phyloP scores from a whole-genome alignment of 345 rosid species.

The Gossypium stocksii region DNA sequence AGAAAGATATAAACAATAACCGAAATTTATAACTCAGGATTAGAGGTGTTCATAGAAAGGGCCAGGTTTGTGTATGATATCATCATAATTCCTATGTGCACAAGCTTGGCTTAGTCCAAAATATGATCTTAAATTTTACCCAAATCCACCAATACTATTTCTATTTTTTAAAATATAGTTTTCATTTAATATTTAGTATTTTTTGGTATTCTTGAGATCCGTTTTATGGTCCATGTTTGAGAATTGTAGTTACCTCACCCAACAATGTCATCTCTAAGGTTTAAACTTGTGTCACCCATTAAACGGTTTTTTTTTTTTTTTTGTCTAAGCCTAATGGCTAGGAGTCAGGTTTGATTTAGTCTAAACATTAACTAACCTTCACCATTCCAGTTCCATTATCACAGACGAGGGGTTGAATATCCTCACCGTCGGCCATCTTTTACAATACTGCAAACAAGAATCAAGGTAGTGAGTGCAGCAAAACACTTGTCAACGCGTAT shows the following conservation, averaged over 20 bases:
- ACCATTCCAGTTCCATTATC: conserved; percentile 27
- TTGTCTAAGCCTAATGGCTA: neutral
- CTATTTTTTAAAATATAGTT: no score
- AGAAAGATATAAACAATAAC: neutral
- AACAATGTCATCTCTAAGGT: no score
- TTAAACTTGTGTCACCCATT: no score
- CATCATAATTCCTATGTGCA: neutral
- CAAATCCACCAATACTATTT: neutral
- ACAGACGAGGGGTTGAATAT: conserved; percentile 24
- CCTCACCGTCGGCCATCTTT: conserved; percentile 24
- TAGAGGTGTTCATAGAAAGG: neutral
- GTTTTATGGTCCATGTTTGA: no score
- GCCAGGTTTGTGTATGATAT: neutral
- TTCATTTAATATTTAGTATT: neutral
- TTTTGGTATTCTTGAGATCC: neutral
- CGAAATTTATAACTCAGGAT: neutral
- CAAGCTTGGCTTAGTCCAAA: neutral
- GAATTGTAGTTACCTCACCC: no score
- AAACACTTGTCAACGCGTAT: neutral
- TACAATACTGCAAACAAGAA: conserved; percentile 7
- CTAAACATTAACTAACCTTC: conserved; percentile 15
- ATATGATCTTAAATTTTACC: neutral
- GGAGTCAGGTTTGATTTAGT: neutral
- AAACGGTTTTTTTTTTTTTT: no score
- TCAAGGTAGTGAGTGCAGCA: neutral